These are phyloP conservation scores for Silene uniflora DNA, from an alignment of 148 eudicot genomes.

Conservation along the genomic window DNA sequence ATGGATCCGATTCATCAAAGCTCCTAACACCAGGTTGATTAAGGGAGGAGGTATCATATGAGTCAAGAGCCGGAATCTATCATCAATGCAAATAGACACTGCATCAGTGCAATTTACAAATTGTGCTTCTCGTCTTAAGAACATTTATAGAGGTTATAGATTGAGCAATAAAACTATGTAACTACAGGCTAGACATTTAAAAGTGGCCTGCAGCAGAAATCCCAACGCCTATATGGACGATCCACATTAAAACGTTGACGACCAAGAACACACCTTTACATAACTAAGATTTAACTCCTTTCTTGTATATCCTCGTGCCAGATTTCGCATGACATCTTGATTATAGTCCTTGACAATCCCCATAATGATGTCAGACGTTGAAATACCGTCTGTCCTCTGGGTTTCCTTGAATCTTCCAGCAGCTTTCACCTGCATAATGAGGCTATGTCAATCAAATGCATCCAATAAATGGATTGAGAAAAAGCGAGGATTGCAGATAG, in stretches of 20 bases:
- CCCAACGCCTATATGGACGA: not conserved
- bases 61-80: constrained; percentile 39
- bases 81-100: too few species aligned
- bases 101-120: constrained; percentile 5
- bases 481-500: not conserved
- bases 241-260: too few species aligned
- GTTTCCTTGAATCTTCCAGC: too few species aligned
- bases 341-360: too few species aligned
- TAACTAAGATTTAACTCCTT: too few species aligned
- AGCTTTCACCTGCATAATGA: constrained; percentile 45
- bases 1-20: constrained; percentile 43
- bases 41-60: constrained; percentile 34
- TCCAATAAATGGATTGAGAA: constrained; percentile 6
- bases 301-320: too few species aligned
- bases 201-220: not conserved
- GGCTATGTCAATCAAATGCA: constrained; percentile 8
- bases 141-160: too few species aligned
- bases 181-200: not conserved
- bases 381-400: too few species aligned
- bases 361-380: too few species aligned
- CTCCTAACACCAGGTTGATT: constrained; percentile 34
- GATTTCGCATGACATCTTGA: too few species aligned
- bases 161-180: constrained; percentile 1
- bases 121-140: not conserved
- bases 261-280: too few species aligned